Base-by-base conservation (phyloP, 306 rosid genomes). In the Quercus dentata region DNA sequence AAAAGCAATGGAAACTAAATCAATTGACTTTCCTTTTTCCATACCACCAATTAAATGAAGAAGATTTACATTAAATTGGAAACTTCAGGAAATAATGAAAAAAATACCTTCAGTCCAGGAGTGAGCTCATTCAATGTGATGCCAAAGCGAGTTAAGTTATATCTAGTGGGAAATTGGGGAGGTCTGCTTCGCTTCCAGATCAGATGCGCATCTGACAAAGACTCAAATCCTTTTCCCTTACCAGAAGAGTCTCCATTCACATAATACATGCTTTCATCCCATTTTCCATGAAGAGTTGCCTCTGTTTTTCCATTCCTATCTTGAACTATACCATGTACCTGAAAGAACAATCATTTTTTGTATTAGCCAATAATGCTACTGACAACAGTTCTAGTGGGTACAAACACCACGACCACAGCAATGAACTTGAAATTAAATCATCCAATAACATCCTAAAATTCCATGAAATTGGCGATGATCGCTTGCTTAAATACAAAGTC, bases 221-320 rank as follows among this genome's bases (percentile, higher is more conserved):
- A 88, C 51, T 93, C 97, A 0, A 81, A 86, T 81, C 94, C 95
- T 89, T 93, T 96, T 76, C 92, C 97, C 86, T 92, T 96, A 46
- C 87, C 91, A 6, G 89, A 70, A 85, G 83, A 87, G 87, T 96
- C 98, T 79, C 99, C 99, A 54, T 75, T 83, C 74, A 90, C 87
- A 80, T 84, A 96, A 83, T 91, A 90, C 92, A 96, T 89, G 88
- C 98, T 93, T 83, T 93, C 99, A 85, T 96, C 99, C 99, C 99
- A 96, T 85, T 96, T 96, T 68, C 99, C 99, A 81, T 90, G 89
- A 78, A 96, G 76, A 33, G 99, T 96, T 17, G 99, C 96, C 72
- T 84, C 90, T 6, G 97, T 91, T 85, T 87, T 93, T 55, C 99
- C 99, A 44, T 79, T 86, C 85, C 76, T 87, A 83, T 96, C 98